These are phyloP conservation scores for Borealophlyctis nickersoniae DNA, from an alignment of 192 early-diverging fungal genomes.

Conservation along the genomic window DNA sequence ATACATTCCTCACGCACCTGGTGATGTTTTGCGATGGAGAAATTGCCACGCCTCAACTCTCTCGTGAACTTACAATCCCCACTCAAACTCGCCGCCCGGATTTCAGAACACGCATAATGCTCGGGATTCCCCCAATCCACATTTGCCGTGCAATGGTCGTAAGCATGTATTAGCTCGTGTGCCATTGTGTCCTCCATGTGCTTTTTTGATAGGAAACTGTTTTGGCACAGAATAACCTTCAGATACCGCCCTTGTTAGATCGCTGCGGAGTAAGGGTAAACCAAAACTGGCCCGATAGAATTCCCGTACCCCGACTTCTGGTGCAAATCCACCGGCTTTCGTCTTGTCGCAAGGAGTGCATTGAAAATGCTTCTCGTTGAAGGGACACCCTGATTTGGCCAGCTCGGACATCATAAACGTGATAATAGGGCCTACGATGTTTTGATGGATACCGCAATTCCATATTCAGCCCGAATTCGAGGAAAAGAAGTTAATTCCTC, in stretches of 20 bases:
- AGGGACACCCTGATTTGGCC: conserved; percentile 60
- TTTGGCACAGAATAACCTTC: conserved; percentile 79
- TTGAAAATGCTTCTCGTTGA: conserved; percentile 59
- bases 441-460: not conserved
- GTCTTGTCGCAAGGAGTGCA: conserved; percentile 81
- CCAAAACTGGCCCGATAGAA: not conserved
- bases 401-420: conserved; percentile 83
- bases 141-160: conserved; percentile 44
- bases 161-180: conserved; percentile 73
- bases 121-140: conserved; percentile 36
- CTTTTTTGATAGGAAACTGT: conserved; percentile 69
- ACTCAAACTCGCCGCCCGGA: conserved; percentile 43
- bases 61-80: conserved; percentile 44
- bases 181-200: conserved; percentile 86
- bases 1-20: not conserved
- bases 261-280: not conserved
- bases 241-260: not conserved
- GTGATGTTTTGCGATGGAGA: not conserved
- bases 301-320: conserved; percentile 58
- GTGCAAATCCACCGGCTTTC: conserved; percentile 84
- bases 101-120: conserved; percentile 53
- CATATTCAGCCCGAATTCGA: not conserved
- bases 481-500: too few relatives aligned
- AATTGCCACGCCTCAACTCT: conserved; percentile 34
- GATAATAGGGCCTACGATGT: conserved; percentile 74